Conservation (phyloP, 306 rosid genomes). For the Cicer arietinum region DNA sequence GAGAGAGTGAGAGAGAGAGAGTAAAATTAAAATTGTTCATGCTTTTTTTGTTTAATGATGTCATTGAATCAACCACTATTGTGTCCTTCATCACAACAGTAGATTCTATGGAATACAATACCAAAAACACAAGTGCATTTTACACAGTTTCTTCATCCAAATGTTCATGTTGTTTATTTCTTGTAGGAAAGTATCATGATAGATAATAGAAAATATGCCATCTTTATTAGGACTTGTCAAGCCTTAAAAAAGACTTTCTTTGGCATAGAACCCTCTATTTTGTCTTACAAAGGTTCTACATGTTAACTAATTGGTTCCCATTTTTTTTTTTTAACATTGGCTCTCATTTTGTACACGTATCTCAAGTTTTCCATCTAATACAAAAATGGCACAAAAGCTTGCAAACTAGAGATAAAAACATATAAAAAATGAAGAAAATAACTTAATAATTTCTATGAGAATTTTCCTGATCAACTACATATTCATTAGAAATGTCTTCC, state of each 20-base stretch:
- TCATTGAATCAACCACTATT: too few species aligned
- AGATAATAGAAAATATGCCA: background rate
- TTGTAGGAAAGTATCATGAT: background rate
- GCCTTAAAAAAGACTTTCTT: background rate
- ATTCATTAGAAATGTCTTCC: conserved; percentile 58
- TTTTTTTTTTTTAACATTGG: background rate
- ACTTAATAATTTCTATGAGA: conserved; percentile 32
- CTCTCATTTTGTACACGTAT: conserved; percentile 44
- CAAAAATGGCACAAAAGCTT: conserved; percentile 56
- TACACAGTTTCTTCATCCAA: background rate
- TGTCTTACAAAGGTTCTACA: conserved; percentile 52
- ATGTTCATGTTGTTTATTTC: background rate
- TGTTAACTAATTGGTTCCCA: background rate
- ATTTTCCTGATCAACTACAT: conserved; percentile 53
- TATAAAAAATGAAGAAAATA: background rate
- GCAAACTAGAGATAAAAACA: conserved; percentile 29
- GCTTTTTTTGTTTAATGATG: too few species aligned
- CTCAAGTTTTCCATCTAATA: conserved; percentile 51
- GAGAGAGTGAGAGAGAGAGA: too few species aligned
- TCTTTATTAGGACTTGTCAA: conserved; percentile 21
- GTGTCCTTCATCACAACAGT: too few species aligned
- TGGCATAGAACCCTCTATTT: conserved; percentile 52
- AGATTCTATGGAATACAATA: too few species aligned
- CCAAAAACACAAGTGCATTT: too few species aligned
- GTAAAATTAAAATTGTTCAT: too few species aligned